Evolutionary conservation across 805 yeast species (phyloP).

Genomic region (Priceomyces haplophilus): DNA sequence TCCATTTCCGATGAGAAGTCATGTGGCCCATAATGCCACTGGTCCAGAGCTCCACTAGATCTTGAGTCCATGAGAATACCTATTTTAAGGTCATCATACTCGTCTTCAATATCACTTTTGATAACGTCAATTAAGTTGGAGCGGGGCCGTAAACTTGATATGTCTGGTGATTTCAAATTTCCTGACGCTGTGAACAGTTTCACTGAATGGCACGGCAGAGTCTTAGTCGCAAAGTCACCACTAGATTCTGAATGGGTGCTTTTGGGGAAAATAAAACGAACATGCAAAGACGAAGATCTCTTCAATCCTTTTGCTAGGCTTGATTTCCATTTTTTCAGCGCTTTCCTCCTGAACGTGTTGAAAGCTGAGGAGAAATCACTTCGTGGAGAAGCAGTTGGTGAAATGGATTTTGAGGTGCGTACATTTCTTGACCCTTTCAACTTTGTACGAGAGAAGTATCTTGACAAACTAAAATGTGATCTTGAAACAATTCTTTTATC

Average conservation of each 20-base stretch:
- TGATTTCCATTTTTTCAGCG: constrained; percentile 7
- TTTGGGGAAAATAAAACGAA: constrained; percentile 7
- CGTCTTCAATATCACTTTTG: background rate
- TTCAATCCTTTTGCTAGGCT: constrained; percentile 1
- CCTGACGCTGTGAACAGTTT: background rate
- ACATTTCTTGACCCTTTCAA: background rate
- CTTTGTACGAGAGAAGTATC: background rate
- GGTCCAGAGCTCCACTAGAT: background rate
- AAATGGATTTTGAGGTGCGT: background rate
- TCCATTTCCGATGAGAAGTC: background rate
- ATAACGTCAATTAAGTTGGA: background rate
- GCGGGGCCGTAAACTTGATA: background rate
- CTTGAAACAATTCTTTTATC: constrained; percentile 1
- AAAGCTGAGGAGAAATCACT: constrained; percentile 5
- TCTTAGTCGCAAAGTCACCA: background rate
- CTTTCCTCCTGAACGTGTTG: constrained; percentile 2
- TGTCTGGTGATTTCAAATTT: background rate
- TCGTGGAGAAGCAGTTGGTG: background rate
- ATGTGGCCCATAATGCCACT: background rate
- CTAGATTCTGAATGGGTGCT: background rate
- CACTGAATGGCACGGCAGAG: background rate
- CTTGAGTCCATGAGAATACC: background rate
- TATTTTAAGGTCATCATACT: background rate
- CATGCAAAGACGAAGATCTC: constrained; percentile 3
- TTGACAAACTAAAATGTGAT: constrained; percentile 3